Evolutionary conservation across 306 rosid species (phyloP).

Genomic region (Fragaria iinumae): DNA sequence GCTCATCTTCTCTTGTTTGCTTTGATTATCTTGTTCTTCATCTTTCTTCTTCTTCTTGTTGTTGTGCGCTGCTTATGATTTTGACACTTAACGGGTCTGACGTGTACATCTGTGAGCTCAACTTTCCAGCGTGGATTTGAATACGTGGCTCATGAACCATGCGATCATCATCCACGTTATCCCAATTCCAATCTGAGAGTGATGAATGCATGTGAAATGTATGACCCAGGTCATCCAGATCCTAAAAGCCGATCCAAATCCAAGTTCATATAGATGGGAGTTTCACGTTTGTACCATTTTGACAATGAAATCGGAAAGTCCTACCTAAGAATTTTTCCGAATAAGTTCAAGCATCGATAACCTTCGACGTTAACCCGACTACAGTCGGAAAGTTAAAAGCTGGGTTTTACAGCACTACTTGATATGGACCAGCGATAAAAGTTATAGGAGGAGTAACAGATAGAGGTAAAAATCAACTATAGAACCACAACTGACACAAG

Average conservation of each 20-base stretch:
- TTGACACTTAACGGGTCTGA: constrained; percentile 38
- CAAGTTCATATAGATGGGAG: not conserved
- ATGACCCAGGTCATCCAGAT: not conserved
- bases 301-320: not conserved
- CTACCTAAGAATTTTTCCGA: no score
- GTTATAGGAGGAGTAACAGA: not conserved
- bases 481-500: not conserved
- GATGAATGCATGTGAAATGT: constrained; percentile 8
- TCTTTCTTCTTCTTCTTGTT: not conserved
- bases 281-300: not conserved
- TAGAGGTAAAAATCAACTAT: not conserved
- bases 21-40: constrained; percentile 13
- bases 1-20: not conserved
- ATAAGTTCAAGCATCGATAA: not conserved
- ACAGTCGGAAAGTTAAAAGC: not conserved
- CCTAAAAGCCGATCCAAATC: not conserved
- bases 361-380: no score
- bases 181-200: constrained; percentile 24
- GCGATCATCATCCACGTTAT: constrained; percentile 58
- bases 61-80: not conserved
- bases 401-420: not conserved
- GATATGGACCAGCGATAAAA: not conserved
- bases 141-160: constrained; percentile 32
- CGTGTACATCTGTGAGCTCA: constrained; percentile 45
- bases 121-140: constrained; percentile 81